These are phyloP conservation scores for Nemophila menziesii DNA, from an alignment of 257 asterid species.

Conservation along the genomic window DNA sequence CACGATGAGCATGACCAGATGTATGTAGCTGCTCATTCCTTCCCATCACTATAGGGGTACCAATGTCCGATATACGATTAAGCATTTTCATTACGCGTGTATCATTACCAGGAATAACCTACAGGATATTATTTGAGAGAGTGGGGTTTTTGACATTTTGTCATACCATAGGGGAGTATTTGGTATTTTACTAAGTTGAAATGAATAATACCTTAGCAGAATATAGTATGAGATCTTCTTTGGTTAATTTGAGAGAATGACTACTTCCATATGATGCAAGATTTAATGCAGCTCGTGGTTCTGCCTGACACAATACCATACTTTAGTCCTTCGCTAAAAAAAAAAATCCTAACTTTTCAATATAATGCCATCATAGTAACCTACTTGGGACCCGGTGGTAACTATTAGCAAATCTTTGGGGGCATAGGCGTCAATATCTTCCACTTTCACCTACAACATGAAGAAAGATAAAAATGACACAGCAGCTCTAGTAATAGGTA, in stretches of 20 bases:
- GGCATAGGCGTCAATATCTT: conserved; percentile 92
- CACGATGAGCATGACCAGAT: conserved; percentile 98
- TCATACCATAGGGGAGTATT: not conserved
- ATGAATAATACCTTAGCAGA: conserved; percentile 73
- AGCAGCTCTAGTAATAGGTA: not conserved
- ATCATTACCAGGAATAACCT: conserved; percentile 99
- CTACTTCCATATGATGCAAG: conserved; percentile 97
- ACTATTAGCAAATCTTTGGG: conserved; percentile 95
- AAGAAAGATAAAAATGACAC: not conserved
- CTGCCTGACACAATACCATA: conserved; percentile 63
- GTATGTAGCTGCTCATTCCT: conserved; percentile 83
- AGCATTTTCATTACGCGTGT: conserved; percentile 93
- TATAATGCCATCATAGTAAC: conserved; percentile 14
- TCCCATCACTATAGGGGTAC: conserved; percentile 90
- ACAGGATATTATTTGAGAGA: conserved; percentile 13
- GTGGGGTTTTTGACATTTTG: too few relatives aligned
- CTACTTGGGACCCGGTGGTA: conserved; percentile 99
- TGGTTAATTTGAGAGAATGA: conserved; percentile 79
- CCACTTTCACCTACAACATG: conserved; percentile 70
- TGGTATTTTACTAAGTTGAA: not conserved
- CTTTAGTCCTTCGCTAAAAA: conserved; percentile 16
- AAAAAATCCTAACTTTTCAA: conserved; percentile 8
- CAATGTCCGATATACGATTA: conserved; percentile 86
- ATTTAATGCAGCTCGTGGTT: conserved; percentile 98
- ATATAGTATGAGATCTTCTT: conserved; percentile 80